phyloP scores from a whole-genome alignment of 2,329 filamentous ascomycete species.

The Alternaria arborescens region DNA sequence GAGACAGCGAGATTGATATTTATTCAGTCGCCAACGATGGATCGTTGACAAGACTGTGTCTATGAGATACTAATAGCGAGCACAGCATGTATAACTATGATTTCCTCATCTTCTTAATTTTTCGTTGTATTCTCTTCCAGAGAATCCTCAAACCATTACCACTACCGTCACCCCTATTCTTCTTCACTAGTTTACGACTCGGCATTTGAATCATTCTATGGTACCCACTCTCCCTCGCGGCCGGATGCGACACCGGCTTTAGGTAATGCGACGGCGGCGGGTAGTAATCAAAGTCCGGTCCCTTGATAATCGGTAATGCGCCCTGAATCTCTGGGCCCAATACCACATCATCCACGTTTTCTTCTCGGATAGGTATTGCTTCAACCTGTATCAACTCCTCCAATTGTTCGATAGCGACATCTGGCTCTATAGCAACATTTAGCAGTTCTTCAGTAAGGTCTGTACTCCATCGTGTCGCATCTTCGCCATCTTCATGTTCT shows the following conservation, averaged over 20 bases:
- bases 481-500: neutral
- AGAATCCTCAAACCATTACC: neutral
- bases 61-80: neutral
- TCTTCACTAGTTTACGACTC: neutral
- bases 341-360: neutral
- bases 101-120: neutral
- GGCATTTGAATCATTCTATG: neutral
- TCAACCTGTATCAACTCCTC: neutral
- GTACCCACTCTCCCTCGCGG: neutral
- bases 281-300: constrained; percentile 12
- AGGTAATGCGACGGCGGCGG: neutral
- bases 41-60: neutral
- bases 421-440: neutral
- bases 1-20: neutral
- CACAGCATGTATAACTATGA: neutral
- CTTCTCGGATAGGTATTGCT: neutral
- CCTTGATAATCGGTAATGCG: neutral
- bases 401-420: neutral
- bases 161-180: neutral
- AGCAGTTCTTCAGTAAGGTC: neutral
- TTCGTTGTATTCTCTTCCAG: neutral
- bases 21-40: neutral
- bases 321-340: constrained; percentile 2
- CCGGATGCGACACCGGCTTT: no score
- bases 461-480: neutral